phyloP scores from a whole-genome alignment of 345 rosid species.

The Hibiscus mutabilis region DNA sequence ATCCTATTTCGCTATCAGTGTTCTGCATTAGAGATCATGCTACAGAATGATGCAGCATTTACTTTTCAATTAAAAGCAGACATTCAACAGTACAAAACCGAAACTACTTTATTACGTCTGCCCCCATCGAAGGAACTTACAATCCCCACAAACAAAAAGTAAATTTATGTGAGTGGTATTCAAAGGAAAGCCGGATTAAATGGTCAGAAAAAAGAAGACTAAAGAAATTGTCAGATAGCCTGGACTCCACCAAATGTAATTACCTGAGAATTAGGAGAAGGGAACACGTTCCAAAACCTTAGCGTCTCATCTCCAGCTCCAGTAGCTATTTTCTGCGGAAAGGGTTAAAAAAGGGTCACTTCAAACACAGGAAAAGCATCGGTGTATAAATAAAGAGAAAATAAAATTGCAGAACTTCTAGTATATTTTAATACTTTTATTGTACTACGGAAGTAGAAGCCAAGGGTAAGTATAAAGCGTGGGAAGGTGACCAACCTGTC shows the following conservation, averaged over 20 bases:
- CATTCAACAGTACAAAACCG: neutral
- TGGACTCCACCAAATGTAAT: neutral
- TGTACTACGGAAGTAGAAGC: neutral
- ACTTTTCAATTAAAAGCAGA: neutral
- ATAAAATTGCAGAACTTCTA: neutral
- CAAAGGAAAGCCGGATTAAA: neutral
- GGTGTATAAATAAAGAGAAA: neutral
- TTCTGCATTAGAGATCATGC: conserved; percentile 37
- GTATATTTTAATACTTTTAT: conserved; percentile 1
- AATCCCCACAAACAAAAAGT: neutral
- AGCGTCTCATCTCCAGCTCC: conserved; percentile 99
- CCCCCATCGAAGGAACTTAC: neutral
- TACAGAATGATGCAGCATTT: neutral
- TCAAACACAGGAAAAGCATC: neutral
- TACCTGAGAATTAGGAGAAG: conserved; percentile 95
- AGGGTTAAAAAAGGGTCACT: neutral
- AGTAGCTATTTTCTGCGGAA: conserved; percentile 79
- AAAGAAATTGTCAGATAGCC: neutral
- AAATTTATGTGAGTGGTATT: neutral
- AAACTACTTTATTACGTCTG: neutral
- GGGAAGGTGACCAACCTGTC: conserved; percentile 58
- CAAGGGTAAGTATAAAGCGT: neutral
- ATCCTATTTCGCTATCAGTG: conserved; percentile 70
- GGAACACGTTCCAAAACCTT: conserved; percentile 97
- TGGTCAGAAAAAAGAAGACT: neutral